phyloP scores from a whole-genome alignment of 345 rosid species.

The Salix viminalis region DNA sequence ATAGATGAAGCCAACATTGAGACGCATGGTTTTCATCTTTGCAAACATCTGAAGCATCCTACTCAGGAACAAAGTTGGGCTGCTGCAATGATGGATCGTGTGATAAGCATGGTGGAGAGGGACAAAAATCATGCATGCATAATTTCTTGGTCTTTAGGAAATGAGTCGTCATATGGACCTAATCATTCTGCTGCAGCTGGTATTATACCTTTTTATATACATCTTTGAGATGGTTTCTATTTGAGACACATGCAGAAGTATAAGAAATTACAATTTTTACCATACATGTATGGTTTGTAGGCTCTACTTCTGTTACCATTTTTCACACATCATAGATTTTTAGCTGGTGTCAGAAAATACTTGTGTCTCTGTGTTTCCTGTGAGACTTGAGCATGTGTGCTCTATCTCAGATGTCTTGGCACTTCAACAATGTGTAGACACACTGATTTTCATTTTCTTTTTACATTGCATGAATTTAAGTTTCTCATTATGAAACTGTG shows the following conservation, averaged over 20 bases:
- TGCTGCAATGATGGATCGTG: constrained; percentile 89
- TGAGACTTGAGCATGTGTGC: background rate
- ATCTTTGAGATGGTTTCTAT: background rate
- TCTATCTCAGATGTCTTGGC: background rate
- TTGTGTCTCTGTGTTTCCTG: background rate
- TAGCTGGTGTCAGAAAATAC: background rate
- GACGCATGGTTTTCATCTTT: constrained; percentile 87
- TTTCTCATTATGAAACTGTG: background rate
- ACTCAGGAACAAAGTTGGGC: constrained; percentile 85
- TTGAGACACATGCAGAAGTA: background rate
- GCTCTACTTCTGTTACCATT: background rate
- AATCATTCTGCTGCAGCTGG: constrained; percentile 97
- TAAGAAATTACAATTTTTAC: background rate
- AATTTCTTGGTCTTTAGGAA: constrained; percentile 91
- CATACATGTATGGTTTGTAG: background rate
- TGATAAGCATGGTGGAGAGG: constrained; percentile 95
- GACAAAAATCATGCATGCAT: constrained; percentile 96
- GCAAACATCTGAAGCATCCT: constrained; percentile 84
- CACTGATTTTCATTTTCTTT: background rate
- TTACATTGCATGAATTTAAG: background rate
- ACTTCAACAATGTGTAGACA: background rate
- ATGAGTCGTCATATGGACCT: constrained; percentile 94
- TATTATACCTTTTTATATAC: constrained; percentile 21
- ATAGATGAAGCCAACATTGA: constrained; percentile 98
- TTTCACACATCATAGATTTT: too few species aligned